Percentiles rank a stretch among this genome's conserved stretches.
Evolutionary conservation across 257 asterid species (phyloP).

Genomic region (Solanum medicagineum): DNA sequence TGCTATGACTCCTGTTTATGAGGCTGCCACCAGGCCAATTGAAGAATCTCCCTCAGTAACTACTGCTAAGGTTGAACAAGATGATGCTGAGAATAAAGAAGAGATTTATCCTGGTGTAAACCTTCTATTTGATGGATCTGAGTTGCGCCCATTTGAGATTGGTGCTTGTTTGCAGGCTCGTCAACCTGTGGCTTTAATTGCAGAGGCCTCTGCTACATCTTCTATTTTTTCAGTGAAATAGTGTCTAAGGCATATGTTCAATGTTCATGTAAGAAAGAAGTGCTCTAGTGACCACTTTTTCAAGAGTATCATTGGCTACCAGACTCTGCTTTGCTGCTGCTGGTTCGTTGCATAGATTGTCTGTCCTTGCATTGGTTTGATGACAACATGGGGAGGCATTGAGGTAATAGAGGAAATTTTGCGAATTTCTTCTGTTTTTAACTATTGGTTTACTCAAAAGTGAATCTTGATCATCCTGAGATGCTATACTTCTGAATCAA

Average conservation of each 20-base stretch:
- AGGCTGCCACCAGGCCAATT: slow-evolving; percentile 44
- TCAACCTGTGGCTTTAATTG: slow-evolving; percentile 76
- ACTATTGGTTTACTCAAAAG: not conserved
- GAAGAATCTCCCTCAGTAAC: slow-evolving; percentile 53
- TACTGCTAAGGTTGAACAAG: slow-evolving; percentile 52
- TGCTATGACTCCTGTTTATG: slow-evolving; percentile 58
- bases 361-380: not conserved
- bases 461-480: not conserved
- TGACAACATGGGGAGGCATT: not conserved
- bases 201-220: slow-evolving; percentile 85
- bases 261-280: not conserved
- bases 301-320: not conserved
- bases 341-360: not conserved
- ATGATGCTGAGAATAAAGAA: slow-evolving; percentile 79
- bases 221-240: slow-evolving; percentile 45
- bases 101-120: slow-evolving; percentile 83
- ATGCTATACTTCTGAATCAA: not conserved
- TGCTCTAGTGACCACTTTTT: not conserved
- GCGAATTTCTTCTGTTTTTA: not conserved
- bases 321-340: not conserved
- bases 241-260: slow-evolving; percentile 1
- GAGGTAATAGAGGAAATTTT: not conserved
- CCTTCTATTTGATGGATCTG: slow-evolving; percentile 89
- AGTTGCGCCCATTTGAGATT: slow-evolving; percentile 82
- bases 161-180: slow-evolving; percentile 99